Percentiles rank a stretch among this genome's conserved stretches.
Conservation (phyloP, 2,329 filamentous ascomycete genomes). For the Colletotrichum godetiae region DNA sequence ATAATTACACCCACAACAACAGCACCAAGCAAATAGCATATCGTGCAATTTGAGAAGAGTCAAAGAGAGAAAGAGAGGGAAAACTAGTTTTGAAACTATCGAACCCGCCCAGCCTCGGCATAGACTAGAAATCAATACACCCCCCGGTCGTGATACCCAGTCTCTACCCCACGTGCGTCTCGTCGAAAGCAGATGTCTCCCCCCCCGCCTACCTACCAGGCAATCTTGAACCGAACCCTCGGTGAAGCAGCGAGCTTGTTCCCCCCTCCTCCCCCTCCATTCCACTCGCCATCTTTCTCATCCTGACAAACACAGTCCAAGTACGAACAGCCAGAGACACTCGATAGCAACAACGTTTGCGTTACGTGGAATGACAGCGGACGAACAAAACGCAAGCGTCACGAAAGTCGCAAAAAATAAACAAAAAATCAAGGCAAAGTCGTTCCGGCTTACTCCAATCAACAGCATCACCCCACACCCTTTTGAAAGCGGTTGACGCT, state of each 20-base stretch:
- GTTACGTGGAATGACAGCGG: not conserved
- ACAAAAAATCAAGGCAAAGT: not conserved
- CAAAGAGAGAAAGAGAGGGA: not conserved
- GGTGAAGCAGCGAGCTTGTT: not conserved
- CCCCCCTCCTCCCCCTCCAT: not conserved
- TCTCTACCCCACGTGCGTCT: conserved; percentile 13
- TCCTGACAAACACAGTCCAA: not conserved
- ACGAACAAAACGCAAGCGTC: not conserved
- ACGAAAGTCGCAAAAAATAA: not conserved
- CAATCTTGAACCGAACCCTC: not conserved
- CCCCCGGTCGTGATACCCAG: not conserved
- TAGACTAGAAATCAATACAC: not conserved
- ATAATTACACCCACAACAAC: not conserved
- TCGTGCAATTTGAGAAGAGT: not conserved
- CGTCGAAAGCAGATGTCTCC: not conserved
- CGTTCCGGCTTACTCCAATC: conserved; percentile 10
- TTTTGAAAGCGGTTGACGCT: not conserved
- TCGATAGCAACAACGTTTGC: not conserved
- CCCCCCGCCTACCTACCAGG: too few species aligned
- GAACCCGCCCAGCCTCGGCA: conserved; percentile 22
- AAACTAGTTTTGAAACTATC: conserved; percentile 4
- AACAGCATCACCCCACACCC: not conserved
- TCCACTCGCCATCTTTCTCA: not conserved
- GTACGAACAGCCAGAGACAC: not conserved
- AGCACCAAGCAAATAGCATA: too few species aligned